A percentile compares a stretch with the other conserved stretches of the same genome.
These are phyloP conservation scores for Exophiala aquamarina DNA, from an alignment of 2,329 filamentous ascomycete genomes.

Conservation along the genomic window DNA sequence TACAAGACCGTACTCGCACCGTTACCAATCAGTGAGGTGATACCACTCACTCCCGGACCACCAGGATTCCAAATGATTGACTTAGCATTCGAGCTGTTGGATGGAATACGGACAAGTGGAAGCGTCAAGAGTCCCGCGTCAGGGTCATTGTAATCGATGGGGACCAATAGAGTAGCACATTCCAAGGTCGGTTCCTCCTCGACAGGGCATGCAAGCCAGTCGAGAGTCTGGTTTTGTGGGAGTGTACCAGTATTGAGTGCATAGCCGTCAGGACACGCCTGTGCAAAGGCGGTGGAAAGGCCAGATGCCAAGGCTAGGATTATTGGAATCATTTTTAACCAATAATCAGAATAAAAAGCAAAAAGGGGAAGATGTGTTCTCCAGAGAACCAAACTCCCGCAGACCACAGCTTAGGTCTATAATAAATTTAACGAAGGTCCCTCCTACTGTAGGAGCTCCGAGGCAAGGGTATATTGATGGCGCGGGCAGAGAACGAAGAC, in stretches of 20 bases:
- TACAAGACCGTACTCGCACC: neutral
- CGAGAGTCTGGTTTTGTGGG: conserved; percentile 5
- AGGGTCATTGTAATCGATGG: conserved; percentile 25
- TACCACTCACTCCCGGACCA: conserved; percentile 9
- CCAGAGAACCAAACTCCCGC: too few relatives aligned
- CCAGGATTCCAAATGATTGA: conserved; percentile 25
- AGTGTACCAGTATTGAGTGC: neutral
- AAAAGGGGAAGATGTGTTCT: too few relatives aligned
- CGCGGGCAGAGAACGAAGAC: too few relatives aligned
- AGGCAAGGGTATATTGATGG: too few relatives aligned
- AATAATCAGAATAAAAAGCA: too few relatives aligned
- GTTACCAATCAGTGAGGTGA: neutral
- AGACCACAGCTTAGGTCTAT: too few relatives aligned
- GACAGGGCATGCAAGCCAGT: conserved; percentile 9
- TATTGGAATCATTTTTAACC: neutral
- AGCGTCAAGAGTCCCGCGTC: conserved; percentile 19
- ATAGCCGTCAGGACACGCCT: conserved; percentile 8
- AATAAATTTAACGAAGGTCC: too few relatives aligned
- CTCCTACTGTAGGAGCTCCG: too few relatives aligned
- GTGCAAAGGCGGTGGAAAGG: neutral
- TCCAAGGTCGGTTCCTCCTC: conserved; percentile 2
- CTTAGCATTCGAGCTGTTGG: conserved; percentile 13
- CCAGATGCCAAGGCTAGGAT: neutral
- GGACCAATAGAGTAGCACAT: conserved; percentile 25
- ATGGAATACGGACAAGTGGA: conserved; percentile 25